Evolutionary conservation across 495 filamentous ascomycete species (phyloP), one percentile per base, ranked within the genome.

Genomic region (Daldinia childiae): DNA sequence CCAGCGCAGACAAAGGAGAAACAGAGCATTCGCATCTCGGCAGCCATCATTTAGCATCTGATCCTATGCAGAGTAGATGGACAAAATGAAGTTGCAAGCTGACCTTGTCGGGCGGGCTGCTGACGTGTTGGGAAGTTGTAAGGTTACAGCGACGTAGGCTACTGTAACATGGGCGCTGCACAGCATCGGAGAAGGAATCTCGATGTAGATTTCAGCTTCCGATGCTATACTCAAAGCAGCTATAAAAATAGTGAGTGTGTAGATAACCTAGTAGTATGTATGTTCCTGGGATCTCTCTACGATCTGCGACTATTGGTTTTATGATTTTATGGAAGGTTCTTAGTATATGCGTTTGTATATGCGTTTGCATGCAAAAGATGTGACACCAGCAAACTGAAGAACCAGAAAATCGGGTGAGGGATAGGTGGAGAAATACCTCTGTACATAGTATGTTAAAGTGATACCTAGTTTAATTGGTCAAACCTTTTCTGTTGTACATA

Each of bases 131-230:
- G 2, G 17, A 48, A 21, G 43, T 58, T 50, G 54, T 19, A 62
- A 68, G 21, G 65, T 65, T 29, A 54, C 24, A 68, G 21, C 27
- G 30, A 39, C 32, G 54, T 61, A 56, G 65, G 48, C 41, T 12
- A 51, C 12, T 11, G 61, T 62, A 41, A 27, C 57, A 65, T 69
- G 7, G 57, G 14, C 38, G 36, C 21, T n/a, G 57, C 48, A 45
- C 39, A 8, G 30, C 55, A 60, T 64, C 64, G 59, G 64, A 45
- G 64, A 64, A 58, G 59, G 32, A 32, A 63, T 65, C 71, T 48
- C 66, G 58, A 66, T 70, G 39, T 29, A 70, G 71, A 70, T 74
- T 74, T 60, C 51, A 67, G 71, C 58, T 56, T 54, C 71, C 71
- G 66, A 55, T 70, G 66, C 71, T 74, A 69, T 52, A 24, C 58